Evolutionary conservation across 2,329 filamentous ascomycete genomes (phyloP), one percentile per base, ranked within the genome.

Genomic region (Sporothrix euskadiensis): DNA sequence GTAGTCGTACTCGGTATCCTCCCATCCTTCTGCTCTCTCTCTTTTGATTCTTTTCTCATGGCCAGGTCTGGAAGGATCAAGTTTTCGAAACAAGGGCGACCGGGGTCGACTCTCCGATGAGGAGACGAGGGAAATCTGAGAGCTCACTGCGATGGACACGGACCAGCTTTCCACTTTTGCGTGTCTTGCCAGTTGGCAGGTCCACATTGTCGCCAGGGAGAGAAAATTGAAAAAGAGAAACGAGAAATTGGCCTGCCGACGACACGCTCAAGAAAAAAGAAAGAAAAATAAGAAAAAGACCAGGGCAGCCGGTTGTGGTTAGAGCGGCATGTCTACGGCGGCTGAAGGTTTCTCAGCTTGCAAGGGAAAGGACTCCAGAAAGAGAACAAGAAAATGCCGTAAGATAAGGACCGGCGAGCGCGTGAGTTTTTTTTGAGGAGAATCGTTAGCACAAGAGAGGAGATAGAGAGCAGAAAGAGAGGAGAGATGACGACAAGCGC

Each of bases 181-280:
- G 35, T 35, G 35, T 35, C 35, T 35, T 56, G 32, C 32, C 32
- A 22, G 49, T 56, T 56, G 47, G 47, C 66, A 49, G 61, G 16
- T 41, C 68, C 68, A 70, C 69, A 71, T 71, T 63, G 69, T 57
- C 56, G 56, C 69, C 56, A 71, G 69, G 69, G 69, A 71, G 49
- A 39, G 12, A 19, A 4, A 3, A 26, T 26, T 26, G 26, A 26
- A 26, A 26, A 26, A 26, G 26, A 26, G 12, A 19, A 4, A 3
- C 8, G 35, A 26, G 52, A 41, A 41, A 70, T 54, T 69, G 66
- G 32, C 35, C 52, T 44, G 68, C 52, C 35, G 61, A 49, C 63
- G 39, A 44, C 6, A 1, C 3, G 39, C 26, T 30, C 56, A 16
- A 19, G 26, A 30, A 30, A 66, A 63, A 59, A 35, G 30, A n/a